Base-by-base conservation (phyloP, 306 rosid species). In the Acacia crassicarpa region DNA sequence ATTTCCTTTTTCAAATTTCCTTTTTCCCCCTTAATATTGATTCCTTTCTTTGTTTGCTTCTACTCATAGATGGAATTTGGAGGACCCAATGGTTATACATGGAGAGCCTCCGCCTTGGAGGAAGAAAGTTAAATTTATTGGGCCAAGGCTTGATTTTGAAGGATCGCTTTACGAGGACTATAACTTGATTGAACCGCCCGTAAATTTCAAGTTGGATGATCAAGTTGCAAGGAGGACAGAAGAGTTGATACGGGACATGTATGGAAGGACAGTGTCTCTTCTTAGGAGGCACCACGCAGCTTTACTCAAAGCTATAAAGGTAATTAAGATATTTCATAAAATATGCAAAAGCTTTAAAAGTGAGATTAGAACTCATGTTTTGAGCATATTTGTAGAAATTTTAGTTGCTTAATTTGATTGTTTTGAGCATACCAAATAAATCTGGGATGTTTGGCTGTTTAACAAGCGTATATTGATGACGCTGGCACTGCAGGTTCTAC, bases 41-140 rank as follows among this genome's bases (percentile, higher is more conserved):
- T 54, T 86, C 61, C 43, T 81, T 59, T 83, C 25, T 56, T 27
- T 65, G 19, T 43, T 69, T 70, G 40, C n/a, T 27, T 71, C 15
- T 44, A 25, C 58, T 65, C 86, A 66, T 38, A 93, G 99, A 80
- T 96, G 99, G 98, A 96, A 96, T 89, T 87, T 96, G 90, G 98
- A 96, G 88, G 92, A 91, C 78, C 97, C 98, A 30, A 91, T 93
- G 99, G 88, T 83, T 77, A 81, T 96, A 89, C 99, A 93, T 38
- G 98, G 99, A 74, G 99, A 96, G 80, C 94, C 97, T 69, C 92
- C 99, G 41, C 94, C 98, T 51, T 96, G 99, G 98, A 92, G 88
- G 85, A 92, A 88, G 91, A 82, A 78, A 23, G 87, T 77, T 56
- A 87, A 88, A 80, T 93, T 96, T 81, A 91, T 93, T 6, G 99